phyloP scores from a whole-genome alignment of 2,329 filamentous ascomycete species.

The Penicillium sp. region DNA sequence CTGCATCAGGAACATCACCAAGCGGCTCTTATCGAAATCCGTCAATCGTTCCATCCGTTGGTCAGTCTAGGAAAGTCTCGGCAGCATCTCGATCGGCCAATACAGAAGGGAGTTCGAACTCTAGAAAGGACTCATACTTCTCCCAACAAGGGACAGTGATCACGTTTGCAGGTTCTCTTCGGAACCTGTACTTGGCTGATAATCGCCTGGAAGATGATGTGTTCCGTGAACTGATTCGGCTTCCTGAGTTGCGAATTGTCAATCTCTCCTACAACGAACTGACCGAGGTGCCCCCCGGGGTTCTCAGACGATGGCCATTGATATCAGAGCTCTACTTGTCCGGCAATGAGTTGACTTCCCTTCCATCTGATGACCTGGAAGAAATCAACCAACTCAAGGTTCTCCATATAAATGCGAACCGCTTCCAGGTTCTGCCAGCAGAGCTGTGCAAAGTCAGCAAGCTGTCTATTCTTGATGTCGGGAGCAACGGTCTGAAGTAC shows the following conservation, averaged over 20 bases:
- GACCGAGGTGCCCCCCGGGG: constrained; percentile 85
- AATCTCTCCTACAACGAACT: constrained; percentile 96
- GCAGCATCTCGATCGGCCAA: constrained; percentile 66
- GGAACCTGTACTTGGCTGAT: constrained; percentile 84
- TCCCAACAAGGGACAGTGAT: constrained; percentile 74
- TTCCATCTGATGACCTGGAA: constrained; percentile 92
- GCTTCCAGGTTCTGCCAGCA: constrained; percentile 93
- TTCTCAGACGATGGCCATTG: constrained; percentile 85
- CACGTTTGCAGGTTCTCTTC: constrained; percentile 84
- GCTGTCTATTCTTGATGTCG: constrained; percentile 87
- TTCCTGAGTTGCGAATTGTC: constrained; percentile 80
- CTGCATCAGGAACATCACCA: constrained; percentile 75
- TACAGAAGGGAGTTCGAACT: constrained; percentile 59
- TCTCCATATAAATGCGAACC: constrained; percentile 94
- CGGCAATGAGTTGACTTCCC: constrained; percentile 86
- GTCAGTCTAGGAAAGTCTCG: constrained; percentile 81
- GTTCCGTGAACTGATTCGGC: constrained; percentile 82
- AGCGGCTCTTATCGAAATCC: constrained; percentile 66
- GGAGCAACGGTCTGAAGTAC: constrained; percentile 94
- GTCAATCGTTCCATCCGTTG: constrained; percentile 74
- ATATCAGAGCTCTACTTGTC: constrained; percentile 91
- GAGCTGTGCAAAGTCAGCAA: constrained; percentile 94
- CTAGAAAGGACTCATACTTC: constrained; percentile 84
- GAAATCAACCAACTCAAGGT: constrained; percentile 84
- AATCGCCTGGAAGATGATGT: constrained; percentile 93